Base-by-base conservation (phyloP, 768 basidiomycete species). In the Collybia mongolica region DNA sequence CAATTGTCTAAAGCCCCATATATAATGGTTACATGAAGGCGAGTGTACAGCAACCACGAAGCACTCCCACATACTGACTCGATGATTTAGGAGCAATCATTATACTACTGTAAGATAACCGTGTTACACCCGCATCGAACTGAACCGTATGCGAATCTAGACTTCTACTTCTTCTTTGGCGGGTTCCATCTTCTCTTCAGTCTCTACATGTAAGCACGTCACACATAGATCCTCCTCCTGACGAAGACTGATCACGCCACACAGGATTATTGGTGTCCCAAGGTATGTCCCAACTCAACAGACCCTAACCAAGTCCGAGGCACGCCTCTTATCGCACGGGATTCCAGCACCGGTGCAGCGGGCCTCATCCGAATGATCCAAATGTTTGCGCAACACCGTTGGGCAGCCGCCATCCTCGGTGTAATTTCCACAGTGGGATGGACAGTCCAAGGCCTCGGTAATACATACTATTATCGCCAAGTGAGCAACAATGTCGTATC, bases 1-100 rank as follows among this genome's bases (percentile, higher is more conserved):
- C 45, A 49, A 52, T 23, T 48, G 44, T 28, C 24, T 54, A 32
- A 61, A 93, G 93, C 61, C 95, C 96, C 14, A 90, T 95, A 64
- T 98, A 98, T 75, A 95, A 97, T 60, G 95, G 91, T 47, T 96
- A 93, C 74, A 92, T 93, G 86, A 96, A 97, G 81, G 95, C 87
- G 61, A 64, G 74, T 62, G 48, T 29, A 46, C 45, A 26, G 44
- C 48, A 53, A 40, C 59, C 35, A 35, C 53, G 48, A 51, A 48
- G 39, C 26, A 44, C 44, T 38, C 59, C 40, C 55, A 29, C 53
- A 18, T 53, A 48, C 55, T 62, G 42, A 65, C 57, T 42, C 41
- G 46, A 44, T 44, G 42, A 54, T 54, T 53, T 69, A 93, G 92
- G 91, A 93, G 73, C 92, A 93, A 83, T 82, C 93, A 2, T 70